A percentile compares a stretch with the other conserved stretches of the same genome.
Evolutionary conservation across 2,329 filamentous ascomycete species (phyloP).

Genomic region (Bretziella fagacearum): DNA sequence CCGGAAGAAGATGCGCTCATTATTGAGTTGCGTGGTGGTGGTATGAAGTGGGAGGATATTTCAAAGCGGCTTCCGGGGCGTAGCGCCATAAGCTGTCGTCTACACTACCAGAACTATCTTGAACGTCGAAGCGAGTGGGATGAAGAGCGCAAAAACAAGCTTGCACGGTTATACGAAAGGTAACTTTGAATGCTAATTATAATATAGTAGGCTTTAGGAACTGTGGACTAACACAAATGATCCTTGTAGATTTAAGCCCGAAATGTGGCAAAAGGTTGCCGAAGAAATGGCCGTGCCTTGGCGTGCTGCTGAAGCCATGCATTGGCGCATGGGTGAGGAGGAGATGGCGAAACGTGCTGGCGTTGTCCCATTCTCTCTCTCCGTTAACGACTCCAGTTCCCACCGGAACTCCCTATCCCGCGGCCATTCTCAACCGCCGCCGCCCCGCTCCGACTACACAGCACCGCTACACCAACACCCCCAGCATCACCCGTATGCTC

Average conservation of each 20-base stretch:
- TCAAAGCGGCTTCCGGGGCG: conserved; percentile 78
- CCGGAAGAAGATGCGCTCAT: conserved; percentile 84
- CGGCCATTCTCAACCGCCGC: conserved; percentile 23
- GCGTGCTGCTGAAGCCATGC: conserved; percentile 93
- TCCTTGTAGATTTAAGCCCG: conserved; percentile 67
- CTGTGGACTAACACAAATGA: conserved; percentile 10
- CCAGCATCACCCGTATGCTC: conserved; percentile 14
- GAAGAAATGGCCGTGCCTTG: conserved; percentile 91
- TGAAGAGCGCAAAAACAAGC: conserved; percentile 93
- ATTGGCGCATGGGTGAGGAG: conserved; percentile 85
- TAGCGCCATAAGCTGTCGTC: conserved; percentile 81
- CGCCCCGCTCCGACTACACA: conserved; percentile 17
- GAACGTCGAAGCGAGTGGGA: conserved; percentile 90
- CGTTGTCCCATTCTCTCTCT: conserved; percentile 66
- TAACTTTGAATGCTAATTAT: conserved; percentile 28
- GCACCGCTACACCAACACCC: conserved; percentile 4
- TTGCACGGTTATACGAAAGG: conserved; percentile 89
- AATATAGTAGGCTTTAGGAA: not conserved
- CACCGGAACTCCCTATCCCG: conserved; percentile 25
- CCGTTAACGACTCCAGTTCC: conserved; percentile 27
- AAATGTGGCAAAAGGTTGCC: conserved; percentile 95
- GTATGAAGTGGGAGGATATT: conserved; percentile 99
- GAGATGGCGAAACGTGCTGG: conserved; percentile 91
- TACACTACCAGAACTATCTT: conserved; percentile 95
- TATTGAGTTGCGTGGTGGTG: conserved; percentile 73